Percentiles rank a stretch among this genome's conserved stretches.
These are phyloP conservation scores for Eustoma russellianum DNA, from an alignment of 257 asterid species.

Conservation along the genomic window DNA sequence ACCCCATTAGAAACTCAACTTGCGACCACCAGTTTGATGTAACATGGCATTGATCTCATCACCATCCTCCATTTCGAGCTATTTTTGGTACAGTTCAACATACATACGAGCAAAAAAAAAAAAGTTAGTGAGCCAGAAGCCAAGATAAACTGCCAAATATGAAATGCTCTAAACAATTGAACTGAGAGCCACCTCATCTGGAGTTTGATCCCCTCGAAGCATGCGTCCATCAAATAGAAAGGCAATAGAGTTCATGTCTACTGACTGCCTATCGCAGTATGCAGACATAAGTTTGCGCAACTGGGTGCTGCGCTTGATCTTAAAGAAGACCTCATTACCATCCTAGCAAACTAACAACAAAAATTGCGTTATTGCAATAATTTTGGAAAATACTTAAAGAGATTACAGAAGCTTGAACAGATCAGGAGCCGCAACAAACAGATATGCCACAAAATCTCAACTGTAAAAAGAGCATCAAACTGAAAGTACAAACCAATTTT, in stretches of 20 bases:
- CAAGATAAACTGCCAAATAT: neutral
- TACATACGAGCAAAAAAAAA: neutral
- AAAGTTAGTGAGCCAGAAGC: neutral
- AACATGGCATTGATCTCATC: constrained; percentile 32
- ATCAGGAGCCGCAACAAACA: too few relatives aligned
- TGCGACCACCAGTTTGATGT: constrained; percentile 27
- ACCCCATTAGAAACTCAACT: neutral
- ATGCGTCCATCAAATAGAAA: constrained; percentile 60
- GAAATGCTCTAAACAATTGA: neutral
- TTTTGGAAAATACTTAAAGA: too few relatives aligned
- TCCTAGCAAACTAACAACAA: constrained; percentile 13
- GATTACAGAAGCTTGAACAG: too few relatives aligned
- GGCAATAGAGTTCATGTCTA: constrained; percentile 43
- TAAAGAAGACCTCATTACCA: constrained; percentile 34
- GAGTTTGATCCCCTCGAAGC: constrained; percentile 50
- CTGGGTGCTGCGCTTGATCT: constrained; percentile 66
- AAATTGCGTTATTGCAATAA: too few relatives aligned
- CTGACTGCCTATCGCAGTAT: constrained; percentile 55
- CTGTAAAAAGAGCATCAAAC: too few relatives aligned
- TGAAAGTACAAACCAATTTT: too few relatives aligned
- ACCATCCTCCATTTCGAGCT: constrained; percentile 31
- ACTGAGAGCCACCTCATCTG: constrained; percentile 37
- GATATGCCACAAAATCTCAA: too few relatives aligned
- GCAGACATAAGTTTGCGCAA: constrained; percentile 70
- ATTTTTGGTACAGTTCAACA: neutral